Evolutionary conservation across 257 asterid genomes (phyloP).

Genomic region (Nicotiana obtusifolia): DNA sequence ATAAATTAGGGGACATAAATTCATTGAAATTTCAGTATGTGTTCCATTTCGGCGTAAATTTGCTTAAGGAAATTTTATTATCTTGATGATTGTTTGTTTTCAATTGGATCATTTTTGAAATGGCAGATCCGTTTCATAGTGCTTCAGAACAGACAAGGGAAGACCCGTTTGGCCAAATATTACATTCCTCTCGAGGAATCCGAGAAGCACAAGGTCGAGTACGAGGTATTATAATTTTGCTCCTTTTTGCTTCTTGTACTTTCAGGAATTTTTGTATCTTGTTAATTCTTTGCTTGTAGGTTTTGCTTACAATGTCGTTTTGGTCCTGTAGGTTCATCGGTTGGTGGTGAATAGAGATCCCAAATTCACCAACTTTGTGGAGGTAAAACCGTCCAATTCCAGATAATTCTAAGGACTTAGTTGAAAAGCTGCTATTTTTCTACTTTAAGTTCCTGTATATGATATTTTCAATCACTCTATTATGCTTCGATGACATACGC

Average conservation of each 20-base stretch:
- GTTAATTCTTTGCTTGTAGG: background rate
- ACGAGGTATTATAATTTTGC: slow-evolving; percentile 56
- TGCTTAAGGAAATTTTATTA: too few species aligned
- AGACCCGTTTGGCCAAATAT: slow-evolving; percentile 91
- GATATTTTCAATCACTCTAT: too few species aligned
- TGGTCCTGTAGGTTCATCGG: slow-evolving; percentile 61
- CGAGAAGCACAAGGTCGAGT: slow-evolving; percentile 96
- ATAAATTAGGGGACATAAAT: too few species aligned
- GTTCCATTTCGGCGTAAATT: too few species aligned
- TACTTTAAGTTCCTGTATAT: background rate
- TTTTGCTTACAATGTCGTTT: background rate
- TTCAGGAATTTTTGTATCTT: background rate
- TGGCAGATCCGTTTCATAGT: slow-evolving; percentile 92
- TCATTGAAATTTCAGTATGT: too few species aligned
- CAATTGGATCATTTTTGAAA: background rate
- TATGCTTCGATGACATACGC: too few species aligned
- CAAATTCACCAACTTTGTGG: slow-evolving; percentile 87
- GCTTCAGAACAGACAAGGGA: slow-evolving; percentile 95
- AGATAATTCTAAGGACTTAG: background rate
- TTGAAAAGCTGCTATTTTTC: background rate
- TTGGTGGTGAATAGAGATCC: slow-evolving; percentile 87
- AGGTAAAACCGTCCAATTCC: slow-evolving; percentile 35
- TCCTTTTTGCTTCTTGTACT: background rate
- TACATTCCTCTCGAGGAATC: slow-evolving; percentile 99
- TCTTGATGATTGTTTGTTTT: background rate